Conservation (phyloP, 306 rosid genomes). For the Corylus americana region DNA sequence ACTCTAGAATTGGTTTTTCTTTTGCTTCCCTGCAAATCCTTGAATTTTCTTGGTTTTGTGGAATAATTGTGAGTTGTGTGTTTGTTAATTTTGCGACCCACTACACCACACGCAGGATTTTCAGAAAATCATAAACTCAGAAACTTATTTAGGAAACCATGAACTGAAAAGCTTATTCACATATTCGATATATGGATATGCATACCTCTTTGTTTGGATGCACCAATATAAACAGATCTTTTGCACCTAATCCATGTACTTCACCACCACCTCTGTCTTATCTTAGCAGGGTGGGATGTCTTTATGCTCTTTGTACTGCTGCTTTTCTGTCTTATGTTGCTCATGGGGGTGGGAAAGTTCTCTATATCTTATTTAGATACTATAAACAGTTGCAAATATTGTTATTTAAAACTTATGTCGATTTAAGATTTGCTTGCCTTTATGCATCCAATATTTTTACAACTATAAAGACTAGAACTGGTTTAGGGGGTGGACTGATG, state of each 20-base stretch:
- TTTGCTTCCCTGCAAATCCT: no score
- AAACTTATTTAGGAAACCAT: not conserved
- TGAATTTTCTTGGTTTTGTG: no score
- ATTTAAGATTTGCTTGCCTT: not conserved
- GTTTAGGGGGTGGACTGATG: not conserved
- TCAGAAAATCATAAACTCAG: not conserved
- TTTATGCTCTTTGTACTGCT: not conserved
- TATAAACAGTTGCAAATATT: not conserved
- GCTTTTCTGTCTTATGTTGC: not conserved
- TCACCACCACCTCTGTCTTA: not conserved
- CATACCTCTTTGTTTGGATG: constrained; percentile 1
- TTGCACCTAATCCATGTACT: not conserved
- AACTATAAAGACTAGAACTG: not conserved
- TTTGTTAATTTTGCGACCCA: no score
- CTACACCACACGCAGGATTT: not conserved
- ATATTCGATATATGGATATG: not conserved
- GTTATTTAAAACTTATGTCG: not conserved
- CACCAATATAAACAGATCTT: not conserved
- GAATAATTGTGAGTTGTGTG: no score
- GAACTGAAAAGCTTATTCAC: constrained; percentile 1
- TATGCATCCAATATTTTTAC: not conserved
- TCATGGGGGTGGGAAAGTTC: not conserved
- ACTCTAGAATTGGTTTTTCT: no score
- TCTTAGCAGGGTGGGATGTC: not conserved
- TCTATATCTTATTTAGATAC: not conserved